Evolutionary conservation across 1,139 yeast species (phyloP).

Genomic region (Pichia sp.): DNA sequence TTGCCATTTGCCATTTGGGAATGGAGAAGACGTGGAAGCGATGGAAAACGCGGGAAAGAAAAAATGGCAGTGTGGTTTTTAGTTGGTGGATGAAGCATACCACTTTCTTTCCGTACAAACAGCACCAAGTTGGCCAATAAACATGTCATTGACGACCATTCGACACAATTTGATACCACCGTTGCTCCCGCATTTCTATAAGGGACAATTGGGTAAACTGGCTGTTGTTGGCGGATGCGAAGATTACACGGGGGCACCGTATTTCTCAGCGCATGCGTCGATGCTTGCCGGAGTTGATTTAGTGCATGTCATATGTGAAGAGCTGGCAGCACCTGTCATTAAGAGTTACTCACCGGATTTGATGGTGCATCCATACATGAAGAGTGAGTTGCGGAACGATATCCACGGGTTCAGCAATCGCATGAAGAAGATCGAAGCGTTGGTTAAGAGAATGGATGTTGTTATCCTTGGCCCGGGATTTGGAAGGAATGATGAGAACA

Average conservation of each 20-base stretch:
- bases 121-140: not conserved
- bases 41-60: no score
- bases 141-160: constrained; percentile 2
- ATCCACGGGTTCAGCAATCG: not conserved
- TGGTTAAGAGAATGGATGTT: constrained; percentile 66
- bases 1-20: no score
- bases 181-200: constrained; percentile 61
- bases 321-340: constrained; percentile 69
- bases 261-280: constrained; percentile 77
- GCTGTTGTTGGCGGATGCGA: constrained; percentile 92
- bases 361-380: constrained; percentile 91
- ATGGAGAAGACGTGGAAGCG: no score
- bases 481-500: constrained; percentile 63
- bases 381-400: constrained; percentile 25
- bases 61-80: no score
- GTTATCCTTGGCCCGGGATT: constrained; percentile 91
- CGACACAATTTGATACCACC: constrained; percentile 59
- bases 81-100: no score
- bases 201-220: constrained; percentile 85
- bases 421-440: constrained; percentile 30
- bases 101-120: no score
- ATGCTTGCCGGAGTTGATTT: constrained; percentile 84
- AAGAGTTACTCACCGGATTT: constrained; percentile 86
- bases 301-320: constrained; percentile 81
- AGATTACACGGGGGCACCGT: constrained; percentile 97